Evolutionary conservation across 345 rosid species (phyloP).

Genomic region (Fremontodendron californicum): DNA sequence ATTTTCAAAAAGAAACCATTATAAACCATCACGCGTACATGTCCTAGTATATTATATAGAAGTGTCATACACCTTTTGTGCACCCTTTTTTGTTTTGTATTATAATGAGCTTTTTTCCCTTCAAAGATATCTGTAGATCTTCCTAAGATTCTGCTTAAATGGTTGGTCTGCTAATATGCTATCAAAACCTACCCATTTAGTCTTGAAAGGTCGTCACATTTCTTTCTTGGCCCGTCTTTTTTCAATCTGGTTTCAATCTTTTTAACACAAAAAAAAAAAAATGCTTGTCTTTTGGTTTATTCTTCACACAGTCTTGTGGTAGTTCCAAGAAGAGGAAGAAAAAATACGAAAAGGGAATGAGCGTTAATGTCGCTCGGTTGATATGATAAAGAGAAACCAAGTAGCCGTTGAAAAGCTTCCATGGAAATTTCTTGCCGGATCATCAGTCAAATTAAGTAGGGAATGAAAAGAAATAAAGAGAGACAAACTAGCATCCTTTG

Average conservation of each 20-base stretch:
- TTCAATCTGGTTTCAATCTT: conserved; percentile 4
- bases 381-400: conserved; percentile 76
- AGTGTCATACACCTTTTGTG: conserved; percentile 10
- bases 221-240: conserved; percentile 8
- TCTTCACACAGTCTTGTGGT: conserved; percentile 22
- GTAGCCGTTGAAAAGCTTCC: conserved; percentile 61
- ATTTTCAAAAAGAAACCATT: conserved; percentile 12
- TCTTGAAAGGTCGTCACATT: conserved; percentile 28
- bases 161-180: conserved; percentile 19
- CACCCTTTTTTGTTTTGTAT: conserved; percentile 22
- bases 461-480: conserved; percentile 28
- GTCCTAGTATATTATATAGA: conserved; percentile 14
- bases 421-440: conserved; percentile 59
- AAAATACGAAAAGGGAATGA: conserved; percentile 33
- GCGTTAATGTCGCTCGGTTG: conserved; percentile 63
- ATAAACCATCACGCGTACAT: conserved; percentile 23
- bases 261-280: not conserved
- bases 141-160: conserved; percentile 30
- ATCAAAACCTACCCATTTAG: conserved; percentile 22
- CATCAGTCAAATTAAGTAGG: conserved; percentile 27
- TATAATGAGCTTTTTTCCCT: conserved; percentile 1
- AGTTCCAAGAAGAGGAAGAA: conserved; percentile 46
- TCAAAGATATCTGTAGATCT: conserved; percentile 25
- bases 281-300: conserved; percentile 14
- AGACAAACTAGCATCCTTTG: conserved; percentile 17